Percentiles rank a stretch among this genome's conserved stretches.
Conservation (phyloP, 2,329 filamentous ascomycete species). For the Ophiostoma australiae region DNA sequence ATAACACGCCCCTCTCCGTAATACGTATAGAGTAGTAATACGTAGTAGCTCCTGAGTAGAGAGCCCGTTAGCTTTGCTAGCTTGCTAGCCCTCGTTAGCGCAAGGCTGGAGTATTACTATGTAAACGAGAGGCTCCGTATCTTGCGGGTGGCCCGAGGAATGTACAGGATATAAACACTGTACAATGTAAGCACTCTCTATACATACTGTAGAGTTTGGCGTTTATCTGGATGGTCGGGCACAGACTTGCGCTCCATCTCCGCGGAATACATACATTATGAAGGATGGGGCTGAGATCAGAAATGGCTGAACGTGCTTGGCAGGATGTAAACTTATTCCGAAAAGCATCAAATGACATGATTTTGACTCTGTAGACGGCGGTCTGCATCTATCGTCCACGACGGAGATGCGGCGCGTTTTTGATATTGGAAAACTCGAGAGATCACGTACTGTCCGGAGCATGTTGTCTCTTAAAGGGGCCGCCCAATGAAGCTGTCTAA, state of each 20-base stretch:
- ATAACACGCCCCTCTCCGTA: not conserved
- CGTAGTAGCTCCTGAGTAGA: not conserved
- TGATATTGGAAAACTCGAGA: not conserved
- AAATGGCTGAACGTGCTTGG: not conserved
- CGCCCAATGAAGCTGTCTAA: too few species aligned
- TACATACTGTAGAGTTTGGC: too few species aligned
- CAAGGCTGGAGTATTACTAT: conserved; percentile 13
- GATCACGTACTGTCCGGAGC: not conserved
- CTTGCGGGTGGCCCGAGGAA: not conserved
- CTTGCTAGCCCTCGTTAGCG: not conserved
- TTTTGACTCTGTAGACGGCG: not conserved
- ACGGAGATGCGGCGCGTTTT: not conserved
- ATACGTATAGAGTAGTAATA: not conserved
- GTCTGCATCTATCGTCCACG: not conserved
- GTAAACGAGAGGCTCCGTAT: not conserved
- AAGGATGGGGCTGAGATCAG: not conserved
- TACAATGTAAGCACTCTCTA: too few species aligned
- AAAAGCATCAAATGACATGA: not conserved
- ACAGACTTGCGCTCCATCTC: not conserved
- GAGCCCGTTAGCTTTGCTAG: not conserved
- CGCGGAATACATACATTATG: not conserved
- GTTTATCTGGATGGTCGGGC: not conserved
- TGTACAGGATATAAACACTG: too few species aligned
- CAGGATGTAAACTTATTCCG: not conserved
- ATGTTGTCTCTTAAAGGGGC: too few species aligned